Evolutionary conservation across 805 yeast species (phyloP), one percentile per base, ranked within the genome.

Genomic region (Nakazawaea anatomiae): DNA sequence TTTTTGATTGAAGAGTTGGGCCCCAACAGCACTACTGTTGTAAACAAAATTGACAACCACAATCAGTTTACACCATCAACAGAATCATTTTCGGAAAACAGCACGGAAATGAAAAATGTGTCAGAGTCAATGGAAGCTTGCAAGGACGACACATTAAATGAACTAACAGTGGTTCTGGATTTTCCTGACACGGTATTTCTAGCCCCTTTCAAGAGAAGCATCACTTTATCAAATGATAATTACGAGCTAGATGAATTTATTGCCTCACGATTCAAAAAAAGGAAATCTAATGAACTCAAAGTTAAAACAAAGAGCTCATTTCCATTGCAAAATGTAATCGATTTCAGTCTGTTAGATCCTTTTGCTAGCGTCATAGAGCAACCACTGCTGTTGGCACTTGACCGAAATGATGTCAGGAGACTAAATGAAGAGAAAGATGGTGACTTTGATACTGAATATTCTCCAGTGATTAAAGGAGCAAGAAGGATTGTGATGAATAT

Each of bases 151-250:
- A 35, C 42, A 10, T 9, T 29, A 6, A 30, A 36, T 8, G 47
- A 44, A 29, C 10, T 44, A 9, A 35, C 42, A 8, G 25, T 29
- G 6, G 40, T 32, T 5, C 41, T 18, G 5, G 47, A 2, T 5
- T 38, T 44, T 44, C 42, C 47, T 7, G 47, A 44, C 28, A 25
- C 47, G 6, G 27, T 38, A 29, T 44, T 25, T 44, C 35, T 44
- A 12, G 34, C 14, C 5, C 41, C 47, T 7, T 27, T 12, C 4
- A 44, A 44, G 35, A 36, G 46, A 44, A 34, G 30, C 6, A 10
- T 30, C 7, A 30, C 12, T 12, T 10, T 12, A 11, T 32, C 35
- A 29, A 12, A 12, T 11, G 45, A 42, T 7, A 6, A 30, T 4
- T 14, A 28, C 7, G 34, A 29, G 12, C n/a, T 42, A 30, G 45